Conservation (phyloP, 768 basidiomycete species). For the Hypsizygus marmoreus region DNA sequence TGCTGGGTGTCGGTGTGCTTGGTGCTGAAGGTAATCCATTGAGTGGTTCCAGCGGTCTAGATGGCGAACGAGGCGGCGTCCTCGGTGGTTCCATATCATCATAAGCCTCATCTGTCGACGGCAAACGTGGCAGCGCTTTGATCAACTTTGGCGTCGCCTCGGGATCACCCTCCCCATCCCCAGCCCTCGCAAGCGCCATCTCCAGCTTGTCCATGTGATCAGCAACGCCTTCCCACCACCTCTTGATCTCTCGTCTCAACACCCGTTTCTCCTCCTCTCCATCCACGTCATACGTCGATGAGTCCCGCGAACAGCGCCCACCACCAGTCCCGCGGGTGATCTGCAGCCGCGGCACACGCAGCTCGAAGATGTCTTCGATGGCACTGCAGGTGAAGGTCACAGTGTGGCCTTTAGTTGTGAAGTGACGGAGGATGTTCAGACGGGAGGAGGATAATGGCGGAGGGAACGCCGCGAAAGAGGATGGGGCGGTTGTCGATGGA, state of each 20-base stretch:
- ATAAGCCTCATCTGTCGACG: conserved; percentile 56
- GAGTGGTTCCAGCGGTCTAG: no score
- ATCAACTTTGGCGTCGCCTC: conserved; percentile 22
- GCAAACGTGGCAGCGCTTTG: conserved; percentile 62
- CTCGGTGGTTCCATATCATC: conserved; percentile 28
- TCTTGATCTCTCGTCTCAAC: conserved; percentile 60
- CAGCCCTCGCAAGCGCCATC: no score
- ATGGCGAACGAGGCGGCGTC: no score
- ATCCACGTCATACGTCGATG: conserved; percentile 12
- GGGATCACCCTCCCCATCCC: no score
- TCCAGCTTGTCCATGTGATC: conserved; percentile 63
- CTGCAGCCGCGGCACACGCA: conserved; percentile 62
- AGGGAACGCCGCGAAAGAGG: no score
- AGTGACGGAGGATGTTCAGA: conserved; percentile 46
- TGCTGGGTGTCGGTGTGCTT: no score
- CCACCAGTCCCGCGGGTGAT: conserved; percentile 36
- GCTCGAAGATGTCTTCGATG: conserved; percentile 60
- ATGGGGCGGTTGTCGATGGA: no score
- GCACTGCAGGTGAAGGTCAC: conserved; percentile 49
- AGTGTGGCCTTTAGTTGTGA: conserved; percentile 24
- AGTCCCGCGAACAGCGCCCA: conserved; percentile 3
- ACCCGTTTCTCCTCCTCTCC: conserved; percentile 45
- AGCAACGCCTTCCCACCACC: conserved; percentile 67
- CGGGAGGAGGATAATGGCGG: no score
- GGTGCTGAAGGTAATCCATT: no score